These are phyloP conservation scores for Eimeria nieschulzi DNA, from an alignment of 169 alveolate genomes.

Conservation along the genomic window DNA sequence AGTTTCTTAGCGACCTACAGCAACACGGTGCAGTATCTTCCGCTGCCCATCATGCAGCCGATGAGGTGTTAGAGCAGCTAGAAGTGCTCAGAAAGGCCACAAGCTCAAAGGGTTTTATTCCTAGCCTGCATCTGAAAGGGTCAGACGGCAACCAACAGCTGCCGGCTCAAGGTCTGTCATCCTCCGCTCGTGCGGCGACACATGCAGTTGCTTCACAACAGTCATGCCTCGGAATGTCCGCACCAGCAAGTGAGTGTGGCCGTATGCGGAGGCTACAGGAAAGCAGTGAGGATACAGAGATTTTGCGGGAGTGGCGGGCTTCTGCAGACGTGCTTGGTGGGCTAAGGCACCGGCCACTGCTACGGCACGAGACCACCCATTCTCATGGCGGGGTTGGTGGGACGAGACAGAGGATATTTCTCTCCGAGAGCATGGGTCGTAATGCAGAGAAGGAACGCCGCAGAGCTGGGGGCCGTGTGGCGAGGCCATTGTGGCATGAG, in stretches of 20 bases:
- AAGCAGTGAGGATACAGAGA: background rate
- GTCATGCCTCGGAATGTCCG: background rate
- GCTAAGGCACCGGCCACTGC: background rate
- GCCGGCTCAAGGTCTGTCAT: no score
- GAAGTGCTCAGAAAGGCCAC: no score
- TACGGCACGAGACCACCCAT: background rate
- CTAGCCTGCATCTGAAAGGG: no score
- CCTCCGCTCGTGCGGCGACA: no score
- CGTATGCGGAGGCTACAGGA: background rate
- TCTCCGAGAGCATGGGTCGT: conserved; percentile 18
- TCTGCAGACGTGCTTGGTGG: conserved; percentile 2
- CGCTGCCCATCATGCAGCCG: background rate
- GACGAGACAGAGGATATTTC: background rate
- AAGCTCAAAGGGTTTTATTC: no score
- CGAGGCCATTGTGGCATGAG: conserved; percentile 6
- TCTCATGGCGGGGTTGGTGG: background rate
- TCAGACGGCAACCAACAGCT: no score
- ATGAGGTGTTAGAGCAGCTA: background rate
- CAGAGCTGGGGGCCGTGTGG: conserved; percentile 1
- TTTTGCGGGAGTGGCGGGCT: background rate
- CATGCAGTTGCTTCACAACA: no score
- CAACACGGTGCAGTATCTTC: background rate
- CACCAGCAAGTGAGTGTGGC: background rate
- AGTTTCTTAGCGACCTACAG: background rate
- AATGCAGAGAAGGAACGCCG: background rate